A percentile compares a stretch with the other conserved stretches of the same genome.
These are phyloP conservation scores for Craterostigma plantagineum DNA, from an alignment of 257 asterid species.

Conservation along the genomic window DNA sequence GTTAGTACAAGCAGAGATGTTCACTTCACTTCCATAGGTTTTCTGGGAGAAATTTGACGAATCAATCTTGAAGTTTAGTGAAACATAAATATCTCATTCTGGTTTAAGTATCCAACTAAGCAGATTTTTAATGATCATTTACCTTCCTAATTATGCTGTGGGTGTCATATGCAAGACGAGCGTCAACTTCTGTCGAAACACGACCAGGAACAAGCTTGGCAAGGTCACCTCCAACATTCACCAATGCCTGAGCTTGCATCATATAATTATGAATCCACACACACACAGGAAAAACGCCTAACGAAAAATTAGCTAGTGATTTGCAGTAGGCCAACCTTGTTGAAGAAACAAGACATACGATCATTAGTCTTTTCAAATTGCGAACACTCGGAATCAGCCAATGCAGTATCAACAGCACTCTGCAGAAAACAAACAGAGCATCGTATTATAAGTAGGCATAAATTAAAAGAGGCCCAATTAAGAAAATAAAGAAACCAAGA, in stretches of 20 bases:
- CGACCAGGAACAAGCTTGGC: conserved; percentile 94
- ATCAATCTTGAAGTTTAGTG: no score
- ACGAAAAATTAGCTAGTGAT: neutral
- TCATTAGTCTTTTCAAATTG: conserved; percentile 31
- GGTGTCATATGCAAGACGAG: conserved; percentile 89
- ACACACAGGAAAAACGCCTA: neutral
- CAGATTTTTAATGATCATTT: neutral
- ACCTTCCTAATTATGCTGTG: conserved; percentile 66
- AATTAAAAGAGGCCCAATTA: neutral
- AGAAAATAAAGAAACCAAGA: neutral
- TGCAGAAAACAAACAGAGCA: conserved; percentile 5
- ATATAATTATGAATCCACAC: conserved; percentile 1
- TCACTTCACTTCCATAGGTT: no score
- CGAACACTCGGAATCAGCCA: conserved; percentile 67
- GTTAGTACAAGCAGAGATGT: neutral
- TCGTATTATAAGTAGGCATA: neutral
- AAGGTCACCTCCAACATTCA: conserved; percentile 82
- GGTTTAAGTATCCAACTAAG: no score
- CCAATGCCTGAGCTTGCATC: conserved; percentile 46
- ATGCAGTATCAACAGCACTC: conserved; percentile 88
- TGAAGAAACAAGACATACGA: conserved; percentile 66
- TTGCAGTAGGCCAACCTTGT: conserved; percentile 35
- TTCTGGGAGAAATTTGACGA: no score
- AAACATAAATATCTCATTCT: no score
- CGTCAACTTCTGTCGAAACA: conserved; percentile 97